These are phyloP conservation scores for Cenococcum geophilum DNA, from an alignment of 495 filamentous ascomycete genomes.

Conservation along the genomic window DNA sequence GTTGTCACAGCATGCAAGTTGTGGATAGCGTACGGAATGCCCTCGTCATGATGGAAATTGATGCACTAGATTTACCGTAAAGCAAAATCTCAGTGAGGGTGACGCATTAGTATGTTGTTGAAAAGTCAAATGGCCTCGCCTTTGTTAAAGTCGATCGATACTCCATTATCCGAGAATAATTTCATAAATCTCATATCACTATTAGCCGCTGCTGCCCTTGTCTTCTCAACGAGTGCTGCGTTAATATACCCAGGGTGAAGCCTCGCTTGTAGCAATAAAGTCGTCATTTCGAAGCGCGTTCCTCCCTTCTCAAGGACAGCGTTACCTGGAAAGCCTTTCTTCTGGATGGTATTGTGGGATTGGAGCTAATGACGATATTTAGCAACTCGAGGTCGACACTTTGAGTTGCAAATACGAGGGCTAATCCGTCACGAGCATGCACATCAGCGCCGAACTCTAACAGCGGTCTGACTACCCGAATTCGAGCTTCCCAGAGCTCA, in stretches of 20 bases:
- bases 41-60: slow-evolving; percentile 9
- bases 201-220: background rate
- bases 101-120: background rate
- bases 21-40: slow-evolving; percentile 18
- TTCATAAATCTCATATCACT: slow-evolving; percentile 8
- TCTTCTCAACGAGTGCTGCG: slow-evolving; percentile 13
- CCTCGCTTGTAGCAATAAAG: slow-evolving; percentile 8
- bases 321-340: too few relatives aligned
- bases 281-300: slow-evolving; percentile 8
- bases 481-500: too few relatives aligned
- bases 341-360: too few relatives aligned
- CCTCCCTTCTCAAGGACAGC: too few relatives aligned
- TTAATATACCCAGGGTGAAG: slow-evolving; percentile 10
- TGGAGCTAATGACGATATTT: too few relatives aligned
- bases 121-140: slow-evolving; percentile 20
- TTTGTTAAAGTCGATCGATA: slow-evolving; percentile 18
- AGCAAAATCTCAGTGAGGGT: slow-evolving; percentile 7
- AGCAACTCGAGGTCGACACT: too few relatives aligned
- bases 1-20: background rate
- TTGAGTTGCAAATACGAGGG: too few relatives aligned
- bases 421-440: too few relatives aligned
- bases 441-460: too few relatives aligned
- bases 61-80: slow-evolving; percentile 3
- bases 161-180: slow-evolving; percentile 19
- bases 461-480: too few relatives aligned